Evolutionary conservation across 1,284 basidiomycete genomes (phyloP).

Genomic region (Moesziomyces globuligerus): DNA sequence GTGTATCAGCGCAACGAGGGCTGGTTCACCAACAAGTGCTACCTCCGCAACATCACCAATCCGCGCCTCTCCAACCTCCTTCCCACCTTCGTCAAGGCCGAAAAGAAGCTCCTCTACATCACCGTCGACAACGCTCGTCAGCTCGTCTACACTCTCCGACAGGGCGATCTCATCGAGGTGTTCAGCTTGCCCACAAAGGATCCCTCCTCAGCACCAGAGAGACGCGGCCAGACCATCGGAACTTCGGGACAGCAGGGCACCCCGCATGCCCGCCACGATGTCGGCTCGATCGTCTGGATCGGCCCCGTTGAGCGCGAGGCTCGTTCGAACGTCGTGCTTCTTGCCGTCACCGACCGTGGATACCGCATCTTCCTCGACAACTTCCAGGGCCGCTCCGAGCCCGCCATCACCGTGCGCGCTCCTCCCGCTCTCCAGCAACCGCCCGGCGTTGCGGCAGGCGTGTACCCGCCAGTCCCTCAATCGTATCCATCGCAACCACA

Average conservation of each 20-base stretch:
- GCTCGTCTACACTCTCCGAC: constrained; percentile 61
- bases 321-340: constrained; percentile 50
- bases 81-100: constrained; percentile 69
- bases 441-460: constrained; percentile 24
- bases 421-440: constrained; percentile 48
- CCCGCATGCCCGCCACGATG: constrained; percentile 56
- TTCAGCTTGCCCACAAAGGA: constrained; percentile 55
- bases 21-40: constrained; percentile 84
- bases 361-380: constrained; percentile 64
- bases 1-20: constrained; percentile 90
- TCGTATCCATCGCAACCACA: constrained; percentile 9
- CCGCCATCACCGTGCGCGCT: constrained; percentile 39
- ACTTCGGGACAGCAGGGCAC: constrained; percentile 61
- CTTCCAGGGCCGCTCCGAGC: constrained; percentile 55
- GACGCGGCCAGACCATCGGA: constrained; percentile 57
- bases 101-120: constrained; percentile 70
- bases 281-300: constrained; percentile 59
- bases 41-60: constrained; percentile 78
- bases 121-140: constrained; percentile 57
- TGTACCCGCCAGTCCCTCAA: constrained; percentile 8
- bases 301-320: constrained; percentile 49
- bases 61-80: constrained; percentile 64
- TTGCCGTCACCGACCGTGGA: constrained; percentile 64
- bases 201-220: constrained; percentile 55
- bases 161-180: constrained; percentile 61